phyloP scores from a whole-genome alignment of 495 filamentous ascomycete genomes.

The Xylaria scruposa region DNA sequence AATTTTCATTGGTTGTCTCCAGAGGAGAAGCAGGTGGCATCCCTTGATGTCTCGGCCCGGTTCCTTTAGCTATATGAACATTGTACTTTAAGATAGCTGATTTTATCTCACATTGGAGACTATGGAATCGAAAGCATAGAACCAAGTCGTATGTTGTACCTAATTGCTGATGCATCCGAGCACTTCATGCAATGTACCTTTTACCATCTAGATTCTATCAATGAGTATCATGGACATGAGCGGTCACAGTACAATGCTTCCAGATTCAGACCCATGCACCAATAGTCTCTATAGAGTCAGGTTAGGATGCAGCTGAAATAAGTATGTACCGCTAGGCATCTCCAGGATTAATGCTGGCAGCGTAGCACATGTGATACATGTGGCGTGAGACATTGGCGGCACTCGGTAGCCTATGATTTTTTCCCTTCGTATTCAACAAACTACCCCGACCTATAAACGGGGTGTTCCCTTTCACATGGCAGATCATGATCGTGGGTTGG shows the following conservation, averaged over 20 bases:
- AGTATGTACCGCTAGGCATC: neutral
- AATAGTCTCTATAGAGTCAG: neutral
- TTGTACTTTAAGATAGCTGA: neutral
- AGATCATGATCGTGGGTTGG: neutral
- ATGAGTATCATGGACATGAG: neutral
- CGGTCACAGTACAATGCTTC: neutral
- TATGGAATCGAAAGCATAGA: neutral
- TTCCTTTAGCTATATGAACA: neutral
- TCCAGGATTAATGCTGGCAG: neutral
- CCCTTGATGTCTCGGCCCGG: neutral
- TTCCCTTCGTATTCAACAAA: neutral
- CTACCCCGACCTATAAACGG: neutral
- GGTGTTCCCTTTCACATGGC: neutral
- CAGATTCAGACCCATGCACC: neutral
- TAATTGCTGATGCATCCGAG: neutral
- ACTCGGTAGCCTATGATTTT: neutral
- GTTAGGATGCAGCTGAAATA: neutral
- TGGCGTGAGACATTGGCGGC: constrained; percentile 3
- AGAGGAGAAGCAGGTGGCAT: neutral
- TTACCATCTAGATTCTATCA: neutral
- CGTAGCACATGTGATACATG: neutral
- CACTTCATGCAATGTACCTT: neutral
- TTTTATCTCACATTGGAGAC: neutral
- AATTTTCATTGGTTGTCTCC: neutral
- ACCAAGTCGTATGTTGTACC: neutral